phyloP scores from a whole-genome alignment of 306 rosid genomes.

The Urtica urens region DNA sequence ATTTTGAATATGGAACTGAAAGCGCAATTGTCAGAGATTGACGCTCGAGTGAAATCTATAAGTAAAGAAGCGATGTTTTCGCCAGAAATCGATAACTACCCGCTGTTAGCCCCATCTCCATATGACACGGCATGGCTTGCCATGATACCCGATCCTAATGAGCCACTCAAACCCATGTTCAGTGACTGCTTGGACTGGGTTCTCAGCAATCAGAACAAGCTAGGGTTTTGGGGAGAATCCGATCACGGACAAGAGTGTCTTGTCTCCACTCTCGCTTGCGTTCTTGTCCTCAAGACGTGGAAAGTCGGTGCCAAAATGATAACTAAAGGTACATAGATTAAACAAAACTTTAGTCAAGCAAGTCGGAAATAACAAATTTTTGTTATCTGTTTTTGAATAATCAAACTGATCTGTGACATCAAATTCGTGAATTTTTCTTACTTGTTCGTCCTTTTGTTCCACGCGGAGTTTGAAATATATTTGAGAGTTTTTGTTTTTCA shows the following conservation, averaged over 20 bases:
- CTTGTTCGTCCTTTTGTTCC: too few relatives aligned
- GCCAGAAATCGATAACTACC: slow-evolving; percentile 8
- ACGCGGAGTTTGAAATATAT: too few relatives aligned
- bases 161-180: slow-evolving; percentile 32
- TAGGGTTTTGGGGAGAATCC: slow-evolving; percentile 35
- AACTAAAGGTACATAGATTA: slow-evolving; percentile 17
- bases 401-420: too few relatives aligned
- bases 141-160: slow-evolving; percentile 21
- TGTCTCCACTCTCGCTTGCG: slow-evolving; percentile 27
- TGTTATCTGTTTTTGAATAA: too few relatives aligned
- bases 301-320: not conserved
- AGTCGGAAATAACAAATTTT: too few relatives aligned
- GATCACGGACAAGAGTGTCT: slow-evolving; percentile 23
- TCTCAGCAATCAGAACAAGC: slow-evolving; percentile 23
- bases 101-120: slow-evolving; percentile 27
- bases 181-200: slow-evolving; percentile 29
- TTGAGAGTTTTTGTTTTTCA: too few relatives aligned
- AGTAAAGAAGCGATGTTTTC: slow-evolving; percentile 20
- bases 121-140: slow-evolving; percentile 50
- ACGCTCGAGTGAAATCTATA: slow-evolving; percentile 8
- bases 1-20: too few relatives aligned
- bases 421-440: too few relatives aligned
- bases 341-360: too few relatives aligned
- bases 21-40: not conserved
- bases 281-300: slow-evolving; percentile 31